phyloP scores from a whole-genome alignment of 441 rosid genomes.

The Adansonia madagascariensis region DNA sequence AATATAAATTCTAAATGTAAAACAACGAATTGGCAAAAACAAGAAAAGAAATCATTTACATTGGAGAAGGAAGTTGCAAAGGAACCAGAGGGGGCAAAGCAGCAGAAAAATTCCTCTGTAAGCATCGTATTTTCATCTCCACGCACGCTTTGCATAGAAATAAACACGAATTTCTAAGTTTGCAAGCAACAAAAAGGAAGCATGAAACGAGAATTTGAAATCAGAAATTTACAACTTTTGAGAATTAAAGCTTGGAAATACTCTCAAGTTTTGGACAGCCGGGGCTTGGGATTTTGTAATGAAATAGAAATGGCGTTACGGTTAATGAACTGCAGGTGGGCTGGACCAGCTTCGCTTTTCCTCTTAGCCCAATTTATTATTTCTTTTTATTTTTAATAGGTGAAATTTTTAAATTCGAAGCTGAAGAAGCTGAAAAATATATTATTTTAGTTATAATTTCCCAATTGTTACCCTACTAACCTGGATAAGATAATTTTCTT shows the following conservation, averaged over 20 bases:
- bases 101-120: slow-evolving; percentile 45
- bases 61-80: slow-evolving; percentile 68
- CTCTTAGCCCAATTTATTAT: too few species aligned
- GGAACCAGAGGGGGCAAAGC: slow-evolving; percentile 51
- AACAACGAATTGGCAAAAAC: not conserved
- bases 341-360: not conserved
- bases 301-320: not conserved
- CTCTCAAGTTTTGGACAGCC: not conserved
- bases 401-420: too few species aligned
- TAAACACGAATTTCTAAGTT: slow-evolving; percentile 24
- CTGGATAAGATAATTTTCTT: too few species aligned
- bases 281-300: not conserved
- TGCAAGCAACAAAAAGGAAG: not conserved
- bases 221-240: not conserved
- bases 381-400: too few species aligned
- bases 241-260: not conserved
- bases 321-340: not conserved
- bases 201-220: not conserved
- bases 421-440: too few species aligned
- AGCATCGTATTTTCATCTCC: slow-evolving; percentile 42
- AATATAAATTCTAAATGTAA: slow-evolving; percentile 14
- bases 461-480: too few species aligned
- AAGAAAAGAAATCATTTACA: slow-evolving; percentile 33
- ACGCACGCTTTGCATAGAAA: slow-evolving; percentile 22
- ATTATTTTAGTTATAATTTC: too few species aligned